Evolutionary conservation across 2,329 filamentous ascomycete genomes (phyloP).

Genomic region (Fusarium tricinctum): DNA sequence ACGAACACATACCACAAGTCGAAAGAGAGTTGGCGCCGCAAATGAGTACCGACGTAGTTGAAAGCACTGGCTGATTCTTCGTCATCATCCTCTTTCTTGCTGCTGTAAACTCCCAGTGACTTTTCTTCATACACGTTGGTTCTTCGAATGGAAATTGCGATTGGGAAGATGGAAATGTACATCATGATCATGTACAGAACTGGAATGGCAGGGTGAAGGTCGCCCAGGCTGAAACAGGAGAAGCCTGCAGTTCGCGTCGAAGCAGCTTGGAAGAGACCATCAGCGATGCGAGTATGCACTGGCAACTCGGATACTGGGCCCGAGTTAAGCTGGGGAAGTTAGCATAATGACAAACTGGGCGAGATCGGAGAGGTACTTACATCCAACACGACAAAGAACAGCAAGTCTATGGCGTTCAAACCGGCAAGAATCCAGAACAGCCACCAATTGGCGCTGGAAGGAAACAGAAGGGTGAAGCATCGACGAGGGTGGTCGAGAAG

Average conservation of each 20-base stretch:
- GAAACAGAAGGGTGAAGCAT: slow-evolving; percentile 96
- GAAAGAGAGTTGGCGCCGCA: slow-evolving; percentile 94
- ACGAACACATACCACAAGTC: slow-evolving; percentile 98
- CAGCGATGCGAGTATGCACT: slow-evolving; percentile 81
- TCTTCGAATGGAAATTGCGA: slow-evolving; percentile 92
- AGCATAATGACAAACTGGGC: slow-evolving; percentile 27
- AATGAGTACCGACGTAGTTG: slow-evolving; percentile 90
- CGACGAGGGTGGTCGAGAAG: slow-evolving; percentile 93
- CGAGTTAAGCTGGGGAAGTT: slow-evolving; percentile 73
- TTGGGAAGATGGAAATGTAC: slow-evolving; percentile 98
- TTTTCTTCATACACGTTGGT: slow-evolving; percentile 98
- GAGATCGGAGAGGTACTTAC: slow-evolving; percentile 63
- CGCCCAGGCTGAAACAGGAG: slow-evolving; percentile 80
- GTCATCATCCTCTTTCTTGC: slow-evolving; percentile 61
- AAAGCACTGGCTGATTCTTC: slow-evolving; percentile 69
- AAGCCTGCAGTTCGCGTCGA: slow-evolving; percentile 94
- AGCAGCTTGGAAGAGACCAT: slow-evolving; percentile 90
- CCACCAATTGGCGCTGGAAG: slow-evolving; percentile 93
- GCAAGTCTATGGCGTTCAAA: slow-evolving; percentile 86
- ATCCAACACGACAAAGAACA: slow-evolving; percentile 95
- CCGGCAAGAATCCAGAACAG: slow-evolving; percentile 86
- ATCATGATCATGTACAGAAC: slow-evolving; percentile 98
- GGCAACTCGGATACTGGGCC: slow-evolving; percentile 76
- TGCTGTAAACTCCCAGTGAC: slow-evolving; percentile 79
- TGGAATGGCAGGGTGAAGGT: slow-evolving; percentile 90